Conservation (phyloP, 2,329 filamentous ascomycete species). For the Beauveria pseudobassiana region DNA sequence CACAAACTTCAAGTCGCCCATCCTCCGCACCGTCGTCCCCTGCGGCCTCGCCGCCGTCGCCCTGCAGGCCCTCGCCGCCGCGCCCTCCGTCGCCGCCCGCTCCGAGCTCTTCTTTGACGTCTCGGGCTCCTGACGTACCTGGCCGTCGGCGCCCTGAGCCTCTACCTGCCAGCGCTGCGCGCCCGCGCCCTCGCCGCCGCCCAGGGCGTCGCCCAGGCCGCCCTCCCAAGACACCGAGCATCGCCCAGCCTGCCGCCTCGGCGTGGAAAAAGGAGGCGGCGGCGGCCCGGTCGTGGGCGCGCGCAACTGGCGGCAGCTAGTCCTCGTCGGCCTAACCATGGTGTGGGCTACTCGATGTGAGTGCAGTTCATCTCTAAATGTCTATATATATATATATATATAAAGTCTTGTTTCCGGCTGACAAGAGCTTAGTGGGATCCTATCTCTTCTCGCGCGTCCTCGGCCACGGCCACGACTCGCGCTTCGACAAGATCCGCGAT, state of each 20-base stretch:
- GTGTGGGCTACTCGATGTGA: constrained; percentile 56
- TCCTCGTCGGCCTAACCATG: constrained; percentile 30
- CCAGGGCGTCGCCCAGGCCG: constrained; percentile 21
- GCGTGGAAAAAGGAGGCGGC: constrained; percentile 21
- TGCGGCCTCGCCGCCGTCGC: constrained; percentile 54
- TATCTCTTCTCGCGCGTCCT: constrained; percentile 58
- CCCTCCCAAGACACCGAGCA: constrained; percentile 33
- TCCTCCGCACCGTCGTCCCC: constrained; percentile 56
- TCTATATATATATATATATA: too few relatives aligned
- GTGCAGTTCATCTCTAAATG: not conserved
- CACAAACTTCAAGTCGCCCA: constrained; percentile 54
- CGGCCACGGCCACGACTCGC: constrained; percentile 48
- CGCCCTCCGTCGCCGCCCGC: constrained; percentile 52
- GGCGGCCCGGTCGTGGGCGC: not conserved
- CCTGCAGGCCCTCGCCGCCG: constrained; percentile 53
- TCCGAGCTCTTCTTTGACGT: constrained; percentile 63
- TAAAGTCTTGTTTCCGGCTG: not conserved
- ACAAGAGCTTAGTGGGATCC: constrained; percentile 42
- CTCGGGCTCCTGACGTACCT: constrained; percentile 61
- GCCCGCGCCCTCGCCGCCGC: constrained; percentile 41
- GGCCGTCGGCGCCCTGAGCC: constrained; percentile 52
- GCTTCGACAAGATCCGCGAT: constrained; percentile 35
- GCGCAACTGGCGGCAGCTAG: constrained; percentile 51
- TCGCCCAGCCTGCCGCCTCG: constrained; percentile 24
- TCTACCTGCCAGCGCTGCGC: constrained; percentile 53